Percentiles rank a stretch among this genome's conserved stretches.
Evolutionary conservation across 1,284 basidiomycete species (phyloP).

Genomic region (Tylopilus sp.): DNA sequence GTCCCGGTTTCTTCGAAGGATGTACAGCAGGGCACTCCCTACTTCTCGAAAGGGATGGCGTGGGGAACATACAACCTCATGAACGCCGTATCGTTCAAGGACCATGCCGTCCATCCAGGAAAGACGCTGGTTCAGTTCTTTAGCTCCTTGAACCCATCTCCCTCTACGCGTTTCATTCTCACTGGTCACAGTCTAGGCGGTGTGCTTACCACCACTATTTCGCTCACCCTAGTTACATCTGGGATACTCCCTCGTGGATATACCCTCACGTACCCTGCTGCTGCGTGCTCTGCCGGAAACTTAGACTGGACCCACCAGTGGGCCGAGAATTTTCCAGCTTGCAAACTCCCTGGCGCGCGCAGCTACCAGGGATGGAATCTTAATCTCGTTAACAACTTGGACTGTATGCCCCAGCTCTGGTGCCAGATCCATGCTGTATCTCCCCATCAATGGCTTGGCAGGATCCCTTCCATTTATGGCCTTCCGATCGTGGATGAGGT

Average conservation of each 20-base stretch:
- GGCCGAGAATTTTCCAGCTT: neutral
- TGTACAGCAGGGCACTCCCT: neutral
- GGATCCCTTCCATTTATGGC: constrained; percentile 29
- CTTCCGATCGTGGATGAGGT: constrained; percentile 3
- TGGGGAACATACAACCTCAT: constrained; percentile 14
- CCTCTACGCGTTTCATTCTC: constrained; percentile 2
- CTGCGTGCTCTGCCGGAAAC: constrained; percentile 14
- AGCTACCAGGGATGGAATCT: constrained; percentile 27
- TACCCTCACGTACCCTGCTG: constrained; percentile 18
- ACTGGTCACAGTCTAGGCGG: constrained; percentile 25
- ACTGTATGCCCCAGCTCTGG: constrained; percentile 28
- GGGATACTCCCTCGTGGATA: neutral
- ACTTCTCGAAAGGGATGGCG: constrained; percentile 7
- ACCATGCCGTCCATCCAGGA: neutral
- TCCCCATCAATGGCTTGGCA: constrained; percentile 14
- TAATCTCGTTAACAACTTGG: constrained; percentile 30
- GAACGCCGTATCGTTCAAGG: constrained; percentile 5
- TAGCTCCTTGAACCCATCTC: neutral
- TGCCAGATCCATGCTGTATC: neutral
- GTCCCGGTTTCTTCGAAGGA: neutral
- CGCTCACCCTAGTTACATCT: constrained; percentile 15
- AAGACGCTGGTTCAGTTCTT: constrained; percentile 25
- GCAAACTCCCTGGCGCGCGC: neutral
- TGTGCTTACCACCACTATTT: constrained; percentile 17
- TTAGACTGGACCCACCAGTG: neutral